These are phyloP conservation scores for Aphanomyces invadans DNA, from an alignment of 352 stramenopile species.

Conservation along the genomic window DNA sequence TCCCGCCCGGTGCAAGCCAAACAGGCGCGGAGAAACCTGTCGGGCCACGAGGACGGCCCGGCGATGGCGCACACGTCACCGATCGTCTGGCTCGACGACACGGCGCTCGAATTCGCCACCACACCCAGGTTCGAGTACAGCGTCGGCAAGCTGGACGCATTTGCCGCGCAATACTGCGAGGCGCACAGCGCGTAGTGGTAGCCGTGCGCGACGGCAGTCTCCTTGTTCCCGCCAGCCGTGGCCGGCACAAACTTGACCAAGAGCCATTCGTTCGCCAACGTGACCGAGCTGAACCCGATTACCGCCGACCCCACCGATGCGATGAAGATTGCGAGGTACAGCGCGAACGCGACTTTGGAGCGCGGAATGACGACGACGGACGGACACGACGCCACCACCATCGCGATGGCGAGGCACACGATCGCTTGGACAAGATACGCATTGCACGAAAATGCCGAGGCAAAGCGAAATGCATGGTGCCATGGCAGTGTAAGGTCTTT, in stretches of 20 bases:
- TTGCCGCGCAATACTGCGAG: neutral
- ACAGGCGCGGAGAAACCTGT: too few relatives aligned
- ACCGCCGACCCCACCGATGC: neutral
- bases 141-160: neutral
- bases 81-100: too few relatives aligned
- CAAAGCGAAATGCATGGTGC: neutral
- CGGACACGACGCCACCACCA: conserved; percentile 5
- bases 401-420: neutral
- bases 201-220: neutral
- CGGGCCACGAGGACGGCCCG: too few relatives aligned
- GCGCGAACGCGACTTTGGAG: neutral
- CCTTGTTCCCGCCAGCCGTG: neutral
- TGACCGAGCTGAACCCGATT: neutral
- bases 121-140: too few relatives aligned
- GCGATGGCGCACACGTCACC: too few relatives aligned
- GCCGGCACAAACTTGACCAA: neutral
- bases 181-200: neutral
- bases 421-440: neutral
- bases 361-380: neutral
- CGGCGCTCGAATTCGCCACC: too few relatives aligned
- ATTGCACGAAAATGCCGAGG: neutral
- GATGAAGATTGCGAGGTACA: neutral
- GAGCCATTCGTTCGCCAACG: neutral
- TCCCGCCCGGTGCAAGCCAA: too few relatives aligned
- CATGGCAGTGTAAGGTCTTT: too few relatives aligned